These are phyloP conservation scores for Letharia columbiana DNA, from an alignment of 495 filamentous ascomycete genomes.

Conservation along the genomic window DNA sequence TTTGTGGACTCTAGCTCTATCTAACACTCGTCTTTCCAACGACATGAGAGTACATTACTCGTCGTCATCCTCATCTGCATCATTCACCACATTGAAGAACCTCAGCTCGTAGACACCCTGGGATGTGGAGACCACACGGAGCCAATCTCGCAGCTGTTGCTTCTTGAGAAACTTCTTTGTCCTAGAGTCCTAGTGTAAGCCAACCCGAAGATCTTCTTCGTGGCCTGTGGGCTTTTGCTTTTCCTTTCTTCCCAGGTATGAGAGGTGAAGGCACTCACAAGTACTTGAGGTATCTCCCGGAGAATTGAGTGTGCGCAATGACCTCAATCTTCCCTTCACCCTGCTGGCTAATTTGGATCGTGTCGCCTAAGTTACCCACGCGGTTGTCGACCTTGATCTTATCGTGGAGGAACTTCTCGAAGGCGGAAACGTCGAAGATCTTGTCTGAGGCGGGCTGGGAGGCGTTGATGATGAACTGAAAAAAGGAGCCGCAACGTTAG, in stretches of 20 bases:
- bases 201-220: background rate
- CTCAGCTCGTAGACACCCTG: constrained; percentile 97
- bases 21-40: background rate
- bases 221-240: background rate
- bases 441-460: constrained; percentile 96
- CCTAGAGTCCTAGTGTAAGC: constrained; percentile 39
- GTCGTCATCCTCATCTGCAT: constrained; percentile 93
- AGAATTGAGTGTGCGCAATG: constrained; percentile 93
- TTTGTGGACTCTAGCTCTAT: background rate
- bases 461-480: constrained; percentile 95
- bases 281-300: constrained; percentile 98
- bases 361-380: constrained; percentile 94
- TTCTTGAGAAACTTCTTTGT: constrained; percentile 99
- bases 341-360: constrained; percentile 76
- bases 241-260: background rate
- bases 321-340: constrained; percentile 98
- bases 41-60: constrained; percentile 54
- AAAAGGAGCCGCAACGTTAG: background rate
- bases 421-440: constrained; percentile 98
- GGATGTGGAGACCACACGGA: constrained; percentile 93
- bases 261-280: constrained; percentile 52
- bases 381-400: constrained; percentile 99
- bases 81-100: constrained; percentile 99
- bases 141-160: constrained; percentile 99
- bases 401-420: constrained; percentile 99